Evolutionary conservation across 805 yeast genomes (phyloP).

Genomic region (Suhomyces emberorum): DNA sequence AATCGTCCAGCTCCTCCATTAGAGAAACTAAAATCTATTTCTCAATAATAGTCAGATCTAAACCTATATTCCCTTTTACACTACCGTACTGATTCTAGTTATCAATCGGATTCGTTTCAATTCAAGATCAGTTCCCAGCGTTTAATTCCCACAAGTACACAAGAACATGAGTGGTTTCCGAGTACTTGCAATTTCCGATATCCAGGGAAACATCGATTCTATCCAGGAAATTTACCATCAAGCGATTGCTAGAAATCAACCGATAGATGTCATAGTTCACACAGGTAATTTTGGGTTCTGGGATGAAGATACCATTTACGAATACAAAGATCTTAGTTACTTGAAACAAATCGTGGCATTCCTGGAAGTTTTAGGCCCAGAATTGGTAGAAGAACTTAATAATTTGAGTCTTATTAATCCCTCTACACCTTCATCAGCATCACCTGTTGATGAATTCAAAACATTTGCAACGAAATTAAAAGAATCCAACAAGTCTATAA

Average conservation of each 20-base stretch:
- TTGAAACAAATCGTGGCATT: conserved; percentile 65
- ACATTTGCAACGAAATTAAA: conserved; percentile 8
- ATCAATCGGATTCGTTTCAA: no score
- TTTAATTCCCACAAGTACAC: not conserved
- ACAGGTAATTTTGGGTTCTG: conserved; percentile 53
- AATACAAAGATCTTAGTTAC: conserved; percentile 51
- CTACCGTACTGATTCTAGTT: no score
- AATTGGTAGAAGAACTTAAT: conserved; percentile 49
- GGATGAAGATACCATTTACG: conserved; percentile 51
- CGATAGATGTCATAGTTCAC: conserved; percentile 20
- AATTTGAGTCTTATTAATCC: conserved; percentile 24
- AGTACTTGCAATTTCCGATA: conserved; percentile 23
- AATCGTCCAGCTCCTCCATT: no score
- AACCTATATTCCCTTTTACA: no score
- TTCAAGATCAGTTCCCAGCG: not conserved
- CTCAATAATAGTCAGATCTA: no score
- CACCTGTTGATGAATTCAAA: conserved; percentile 2
- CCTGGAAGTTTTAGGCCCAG: conserved; percentile 53
- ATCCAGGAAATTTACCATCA: conserved; percentile 12
- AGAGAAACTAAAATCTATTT: no score
- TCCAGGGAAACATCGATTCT: conserved; percentile 26
- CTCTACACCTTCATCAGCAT: not conserved
- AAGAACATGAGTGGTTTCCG: conserved; percentile 9
- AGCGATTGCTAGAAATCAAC: conserved; percentile 7
- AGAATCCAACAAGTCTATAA: conserved; percentile 6